Base-by-base conservation (phyloP, 768 basidiomycete species). In the Gyrodon lividus region DNA sequence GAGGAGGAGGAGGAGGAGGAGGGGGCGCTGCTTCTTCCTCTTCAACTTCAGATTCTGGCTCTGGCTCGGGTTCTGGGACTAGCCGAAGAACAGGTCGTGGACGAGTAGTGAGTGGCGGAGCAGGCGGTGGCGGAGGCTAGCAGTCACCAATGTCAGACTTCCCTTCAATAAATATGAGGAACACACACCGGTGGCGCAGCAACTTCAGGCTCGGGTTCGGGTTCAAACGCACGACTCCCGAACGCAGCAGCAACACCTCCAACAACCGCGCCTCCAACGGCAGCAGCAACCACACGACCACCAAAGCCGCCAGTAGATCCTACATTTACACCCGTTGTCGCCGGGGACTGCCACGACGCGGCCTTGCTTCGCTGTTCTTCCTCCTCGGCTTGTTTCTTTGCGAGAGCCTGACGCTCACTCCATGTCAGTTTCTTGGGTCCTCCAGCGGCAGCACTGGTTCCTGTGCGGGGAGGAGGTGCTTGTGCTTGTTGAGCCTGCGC, bases 371-470 rank as follows among this genome's bases (percentile, higher is more conserved):
- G 73, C 8, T 76, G 73, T 53, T 84, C 85, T 50, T 92, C 94
- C 58, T 89, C 92, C 57, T 86, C 89, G 14, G 78, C 75, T 59
- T 92, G 89, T 64, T 87, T 86, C 76, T 94, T 95, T 1, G 92
- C 87, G n/a, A 86, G 72, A 0, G 90, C 93, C 64, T 98, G 95
- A 19, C 95, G 78, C 67, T 98, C 89, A 51, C 81, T 88, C 96
- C 96, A 98, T 0, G 95, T 96, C 55, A 96, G 68, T 68, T 92
- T 95, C 74, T 90, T 90, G 1, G 74, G 51, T 0, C 77, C 81
- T 19, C 72, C 72, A 4, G 54, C 35, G 17, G 44, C 10, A 7
- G 51, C 16, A 30, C 41, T 48, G 20, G 46, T 22, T 23, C 62
- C 10, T 58, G 55, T 23, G 65, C 55, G 50, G 51, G 56, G 7